phyloP scores from a whole-genome alignment of 139 green algal genomes.

The Coelastrella sp. region DNA sequence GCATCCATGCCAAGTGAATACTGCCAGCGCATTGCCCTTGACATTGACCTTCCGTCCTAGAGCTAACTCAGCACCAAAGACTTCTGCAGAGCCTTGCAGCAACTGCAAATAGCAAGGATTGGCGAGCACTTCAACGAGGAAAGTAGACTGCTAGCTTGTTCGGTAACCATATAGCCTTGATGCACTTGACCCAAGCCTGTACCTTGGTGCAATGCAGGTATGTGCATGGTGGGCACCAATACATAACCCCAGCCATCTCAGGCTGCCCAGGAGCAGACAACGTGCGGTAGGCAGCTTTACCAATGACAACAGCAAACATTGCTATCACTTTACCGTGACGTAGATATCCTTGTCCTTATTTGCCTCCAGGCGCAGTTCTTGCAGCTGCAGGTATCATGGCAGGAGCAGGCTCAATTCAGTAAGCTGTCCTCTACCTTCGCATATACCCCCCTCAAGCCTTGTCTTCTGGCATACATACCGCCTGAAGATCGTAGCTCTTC shows the following conservation, averaged over 20 bases:
- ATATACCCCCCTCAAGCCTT: too few species aligned
- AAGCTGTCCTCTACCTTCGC: too few species aligned
- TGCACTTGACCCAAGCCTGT: too few species aligned
- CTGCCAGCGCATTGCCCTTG: conserved; percentile 78
- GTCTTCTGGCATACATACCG: not conserved
- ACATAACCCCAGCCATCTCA: too few species aligned
- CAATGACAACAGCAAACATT: not conserved
- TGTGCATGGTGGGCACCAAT: too few species aligned
- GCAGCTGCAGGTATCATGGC: conserved; percentile 40
- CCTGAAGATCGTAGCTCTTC: not conserved
- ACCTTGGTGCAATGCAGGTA: too few species aligned
- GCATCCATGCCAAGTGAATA: conserved; percentile 88
- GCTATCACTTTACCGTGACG: conserved; percentile 21
- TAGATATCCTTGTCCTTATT: conserved; percentile 39
- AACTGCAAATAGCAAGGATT: conserved; percentile 63
- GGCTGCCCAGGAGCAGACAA: too few species aligned
- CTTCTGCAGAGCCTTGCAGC: conserved; percentile 76
- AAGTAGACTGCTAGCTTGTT: not conserved
- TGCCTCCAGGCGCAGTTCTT: conserved; percentile 46
- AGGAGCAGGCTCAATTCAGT: too few species aligned
- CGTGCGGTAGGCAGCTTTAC: too few species aligned
- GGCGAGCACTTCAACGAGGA: not conserved
- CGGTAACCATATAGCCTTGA: too few species aligned
- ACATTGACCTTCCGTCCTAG: conserved; percentile 67
- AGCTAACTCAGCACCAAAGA: conserved; percentile 90